phyloP scores from a whole-genome alignment of 2,329 filamentous ascomycete species.

The Endocalyx cinctus region DNA sequence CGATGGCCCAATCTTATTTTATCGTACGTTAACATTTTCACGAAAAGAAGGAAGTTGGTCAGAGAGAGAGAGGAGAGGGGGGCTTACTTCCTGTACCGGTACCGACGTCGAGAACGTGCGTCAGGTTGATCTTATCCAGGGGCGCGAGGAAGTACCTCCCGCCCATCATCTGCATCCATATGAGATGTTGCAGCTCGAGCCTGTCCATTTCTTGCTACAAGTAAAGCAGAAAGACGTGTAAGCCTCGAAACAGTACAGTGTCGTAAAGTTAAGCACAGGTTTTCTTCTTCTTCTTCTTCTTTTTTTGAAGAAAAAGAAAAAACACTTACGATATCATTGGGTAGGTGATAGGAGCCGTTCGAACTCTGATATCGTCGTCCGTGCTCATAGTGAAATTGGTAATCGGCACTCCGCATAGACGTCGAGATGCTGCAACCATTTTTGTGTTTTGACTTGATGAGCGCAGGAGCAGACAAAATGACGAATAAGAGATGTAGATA shows the following conservation, averaged over 20 bases:
- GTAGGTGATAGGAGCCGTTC: constrained; percentile 14
- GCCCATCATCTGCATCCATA: constrained; percentile 14
- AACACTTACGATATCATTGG: constrained; percentile 13
- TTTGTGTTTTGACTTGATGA: too few relatives aligned
- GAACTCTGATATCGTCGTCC: constrained; percentile 14
- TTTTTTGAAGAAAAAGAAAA: neutral
- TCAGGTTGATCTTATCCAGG: constrained; percentile 9
- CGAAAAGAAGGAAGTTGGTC: neutral
- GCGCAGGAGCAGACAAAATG: too few relatives aligned
- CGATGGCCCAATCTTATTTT: constrained; percentile 18
- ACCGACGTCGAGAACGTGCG: constrained; percentile 8
- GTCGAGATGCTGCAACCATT: constrained; percentile 15
- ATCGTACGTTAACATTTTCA: neutral
- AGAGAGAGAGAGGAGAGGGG: too few relatives aligned
- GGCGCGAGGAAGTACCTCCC: constrained; percentile 14
- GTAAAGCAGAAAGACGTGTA: too few relatives aligned
- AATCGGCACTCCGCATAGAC: constrained; percentile 9
- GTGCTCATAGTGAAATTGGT: constrained; percentile 12
- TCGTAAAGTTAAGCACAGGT: too few relatives aligned
- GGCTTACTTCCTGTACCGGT: constrained; percentile 9
- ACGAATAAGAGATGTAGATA: too few relatives aligned
- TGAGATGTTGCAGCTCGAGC: constrained; percentile 16
- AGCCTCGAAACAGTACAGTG: too few relatives aligned
- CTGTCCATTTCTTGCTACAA: constrained; percentile 15
- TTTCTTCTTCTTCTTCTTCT: too few relatives aligned